phyloP scores from a whole-genome alignment of 352 stramenopile genomes.

The Globisporangium megalacanthum region DNA sequence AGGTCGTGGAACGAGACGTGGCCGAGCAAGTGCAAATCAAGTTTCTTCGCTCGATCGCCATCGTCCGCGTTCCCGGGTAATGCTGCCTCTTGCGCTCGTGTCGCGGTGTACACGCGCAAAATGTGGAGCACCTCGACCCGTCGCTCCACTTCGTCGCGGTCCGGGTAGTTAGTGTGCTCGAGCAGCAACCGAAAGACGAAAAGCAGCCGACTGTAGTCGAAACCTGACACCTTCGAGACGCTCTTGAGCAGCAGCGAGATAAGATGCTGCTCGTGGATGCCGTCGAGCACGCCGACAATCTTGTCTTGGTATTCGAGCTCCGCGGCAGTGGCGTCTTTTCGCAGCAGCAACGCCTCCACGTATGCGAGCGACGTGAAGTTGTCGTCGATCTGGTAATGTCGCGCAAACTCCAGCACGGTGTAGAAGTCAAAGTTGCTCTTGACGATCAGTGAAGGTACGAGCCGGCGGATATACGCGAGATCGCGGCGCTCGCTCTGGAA shows the following conservation, averaged over 20 bases:
- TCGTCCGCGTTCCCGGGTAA: background rate
- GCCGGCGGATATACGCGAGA: conserved; percentile 53
- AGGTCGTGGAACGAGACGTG: conserved; percentile 63
- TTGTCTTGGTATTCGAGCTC: conserved; percentile 65
- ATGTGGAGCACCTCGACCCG: conserved; percentile 54
- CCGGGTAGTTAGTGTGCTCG: conserved; percentile 46
- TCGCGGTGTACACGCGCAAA: conserved; percentile 25
- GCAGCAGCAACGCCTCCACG: conserved; percentile 52
- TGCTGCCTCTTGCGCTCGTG: conserved; percentile 1
- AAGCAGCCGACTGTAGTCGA: conserved; percentile 61
- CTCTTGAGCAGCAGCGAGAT: conserved; percentile 49
- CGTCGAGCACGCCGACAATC: conserved; percentile 69
- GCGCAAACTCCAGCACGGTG: conserved; percentile 74
- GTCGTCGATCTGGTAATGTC: conserved; percentile 82
- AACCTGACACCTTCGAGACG: conserved; percentile 40
- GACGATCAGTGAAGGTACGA: conserved; percentile 57
- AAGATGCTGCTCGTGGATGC: conserved; percentile 72
- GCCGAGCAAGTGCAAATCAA: background rate
- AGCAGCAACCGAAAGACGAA: conserved; percentile 74
- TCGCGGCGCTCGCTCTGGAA: conserved; percentile 70
- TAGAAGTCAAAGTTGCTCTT: conserved; percentile 79
- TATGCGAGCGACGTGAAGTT: conserved; percentile 66
- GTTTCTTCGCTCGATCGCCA: background rate
- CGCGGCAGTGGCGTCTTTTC: conserved; percentile 12
- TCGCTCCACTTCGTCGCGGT: conserved; percentile 55